phyloP scores from a whole-genome alignment of 2,329 filamentous ascomycete genomes.

The Aspergillus fischeri region DNA sequence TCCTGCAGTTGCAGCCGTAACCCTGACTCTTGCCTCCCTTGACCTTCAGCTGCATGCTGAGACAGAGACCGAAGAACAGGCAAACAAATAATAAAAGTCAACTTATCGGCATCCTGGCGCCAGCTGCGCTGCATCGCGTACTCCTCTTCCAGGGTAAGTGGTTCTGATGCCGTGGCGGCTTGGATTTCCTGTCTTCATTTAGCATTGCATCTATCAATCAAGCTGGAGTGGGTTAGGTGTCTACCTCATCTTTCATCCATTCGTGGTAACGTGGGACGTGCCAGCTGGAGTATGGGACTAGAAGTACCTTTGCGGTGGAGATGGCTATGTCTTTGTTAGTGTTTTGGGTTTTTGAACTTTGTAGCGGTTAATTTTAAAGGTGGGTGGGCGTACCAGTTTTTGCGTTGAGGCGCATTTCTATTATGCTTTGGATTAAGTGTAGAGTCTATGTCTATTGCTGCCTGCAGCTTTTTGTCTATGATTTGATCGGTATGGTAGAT shows the following conservation, averaged over 20 bases:
- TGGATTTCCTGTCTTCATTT: conserved; percentile 57
- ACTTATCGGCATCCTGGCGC: conserved; percentile 75
- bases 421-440: not conserved
- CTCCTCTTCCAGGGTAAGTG: conserved; percentile 73
- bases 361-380: not conserved
- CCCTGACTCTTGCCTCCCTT: not conserved
- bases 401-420: conserved; percentile 32
- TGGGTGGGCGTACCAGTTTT: conserved; percentile 29
- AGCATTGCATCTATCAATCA: conserved; percentile 4
- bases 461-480: not conserved
- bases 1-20: conserved; percentile 19
- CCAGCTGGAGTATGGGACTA: conserved; percentile 78
- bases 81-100: conserved; percentile 83
- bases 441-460: conserved; percentile 25
- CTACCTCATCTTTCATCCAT: conserved; percentile 83
- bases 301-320: conserved; percentile 60
- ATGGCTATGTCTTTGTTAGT: conserved; percentile 52
- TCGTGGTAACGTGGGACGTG: conserved; percentile 80
- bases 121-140: conserved; percentile 87
- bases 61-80: conserved; percentile 27
- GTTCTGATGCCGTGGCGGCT: conserved; percentile 81
- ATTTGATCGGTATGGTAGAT: not conserved
- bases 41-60: not conserved
- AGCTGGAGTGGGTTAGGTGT: not conserved
- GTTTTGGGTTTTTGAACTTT: not conserved